phyloP scores from a whole-genome alignment of 2,329 filamentous ascomycete genomes.

The Tolypocladium inflatum region DNA sequence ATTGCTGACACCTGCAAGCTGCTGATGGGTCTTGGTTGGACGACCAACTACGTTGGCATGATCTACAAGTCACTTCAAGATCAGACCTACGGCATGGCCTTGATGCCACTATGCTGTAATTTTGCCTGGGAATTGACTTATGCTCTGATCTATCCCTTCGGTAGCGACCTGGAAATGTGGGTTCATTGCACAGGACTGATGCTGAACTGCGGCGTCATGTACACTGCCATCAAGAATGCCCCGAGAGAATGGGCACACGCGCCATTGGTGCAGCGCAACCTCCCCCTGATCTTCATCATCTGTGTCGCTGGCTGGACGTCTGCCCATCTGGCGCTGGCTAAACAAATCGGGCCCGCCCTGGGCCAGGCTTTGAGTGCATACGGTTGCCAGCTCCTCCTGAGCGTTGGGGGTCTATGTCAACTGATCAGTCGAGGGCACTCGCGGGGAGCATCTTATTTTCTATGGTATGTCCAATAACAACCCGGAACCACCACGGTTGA shows the following conservation, averaged over 20 bases:
- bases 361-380: constrained; percentile 1
- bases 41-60: constrained; percentile 1
- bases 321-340: constrained; percentile 1
- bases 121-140: constrained; percentile 2
- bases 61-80: background rate
- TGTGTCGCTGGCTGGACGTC: background rate
- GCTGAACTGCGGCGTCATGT: constrained; percentile 3
- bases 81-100: constrained; percentile 1
- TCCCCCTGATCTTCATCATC: background rate
- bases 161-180: background rate
- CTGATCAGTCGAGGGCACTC: constrained; percentile 1
- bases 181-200: background rate
- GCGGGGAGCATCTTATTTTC: background rate
- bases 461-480: background rate
- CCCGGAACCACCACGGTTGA: background rate
- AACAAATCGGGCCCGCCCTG: background rate
- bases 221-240: constrained; percentile 1
- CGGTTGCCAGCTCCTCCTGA: background rate
- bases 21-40: background rate
- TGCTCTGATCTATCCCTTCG: constrained; percentile 1
- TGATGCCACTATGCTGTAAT: constrained; percentile 2
- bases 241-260: constrained; percentile 1
- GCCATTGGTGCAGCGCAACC: background rate
- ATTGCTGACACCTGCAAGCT: constrained; percentile 1
- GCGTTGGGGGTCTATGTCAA: background rate